These are phyloP conservation scores for Neurospora africana DNA, from an alignment of 495 filamentous ascomycete species.

Conservation along the genomic window DNA sequence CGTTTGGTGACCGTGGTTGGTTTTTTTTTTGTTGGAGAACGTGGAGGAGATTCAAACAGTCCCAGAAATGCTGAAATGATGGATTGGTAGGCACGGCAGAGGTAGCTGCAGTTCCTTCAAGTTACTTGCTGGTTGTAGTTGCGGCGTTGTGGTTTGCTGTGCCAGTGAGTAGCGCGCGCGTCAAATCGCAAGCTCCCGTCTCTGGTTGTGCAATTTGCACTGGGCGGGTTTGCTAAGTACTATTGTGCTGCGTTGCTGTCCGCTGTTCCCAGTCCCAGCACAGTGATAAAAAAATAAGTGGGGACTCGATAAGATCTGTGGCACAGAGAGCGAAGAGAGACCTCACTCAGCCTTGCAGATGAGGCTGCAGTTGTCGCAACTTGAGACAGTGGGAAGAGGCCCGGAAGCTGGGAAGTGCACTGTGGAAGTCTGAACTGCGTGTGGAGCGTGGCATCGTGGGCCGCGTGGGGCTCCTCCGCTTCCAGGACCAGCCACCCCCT, in stretches of 20 bases:
- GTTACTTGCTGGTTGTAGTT: neutral
- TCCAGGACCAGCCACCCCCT: neutral
- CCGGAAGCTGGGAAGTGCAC: neutral
- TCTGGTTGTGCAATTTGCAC: neutral
- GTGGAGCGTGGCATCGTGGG: neutral
- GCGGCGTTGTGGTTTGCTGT: neutral
- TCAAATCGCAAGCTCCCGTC: neutral
- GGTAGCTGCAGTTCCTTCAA: neutral
- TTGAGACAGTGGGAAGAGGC: neutral
- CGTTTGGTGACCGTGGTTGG: neutral
- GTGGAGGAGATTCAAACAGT: neutral
- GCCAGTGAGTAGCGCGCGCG: neutral
- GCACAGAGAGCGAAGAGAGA: neutral
- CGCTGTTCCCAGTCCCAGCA: neutral
- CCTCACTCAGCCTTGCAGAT: neutral
- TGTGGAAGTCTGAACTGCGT: neutral
- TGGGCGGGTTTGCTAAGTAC: neutral
- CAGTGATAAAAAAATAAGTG: neutral
- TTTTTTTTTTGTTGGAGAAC: neutral
- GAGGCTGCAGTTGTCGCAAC: neutral
- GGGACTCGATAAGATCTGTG: neutral
- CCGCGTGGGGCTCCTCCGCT: neutral
- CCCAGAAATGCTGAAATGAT: neutral
- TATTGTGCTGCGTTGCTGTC: neutral
- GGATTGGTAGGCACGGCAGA: neutral